phyloP scores from a whole-genome alignment of 805 yeast genomes.

The Vanderwaltozyma verrucispora region DNA sequence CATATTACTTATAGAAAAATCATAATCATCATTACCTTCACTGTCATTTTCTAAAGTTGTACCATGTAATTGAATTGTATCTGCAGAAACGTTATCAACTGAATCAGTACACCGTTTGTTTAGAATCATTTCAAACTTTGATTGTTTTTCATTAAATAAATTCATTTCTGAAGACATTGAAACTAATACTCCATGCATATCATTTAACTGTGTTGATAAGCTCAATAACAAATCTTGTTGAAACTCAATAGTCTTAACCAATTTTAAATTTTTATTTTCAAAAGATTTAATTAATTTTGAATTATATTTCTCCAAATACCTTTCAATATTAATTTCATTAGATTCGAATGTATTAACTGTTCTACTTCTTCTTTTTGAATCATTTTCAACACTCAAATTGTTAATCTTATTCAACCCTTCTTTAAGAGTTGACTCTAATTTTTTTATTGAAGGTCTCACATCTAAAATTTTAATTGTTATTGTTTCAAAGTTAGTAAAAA shows the following conservation, averaged over 20 bases:
- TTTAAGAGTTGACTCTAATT: not conserved
- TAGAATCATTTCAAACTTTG: slow-evolving; percentile 6
- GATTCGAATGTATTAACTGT: not conserved
- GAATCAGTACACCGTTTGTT: not conserved
- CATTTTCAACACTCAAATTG: no score
- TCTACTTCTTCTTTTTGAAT: not conserved
- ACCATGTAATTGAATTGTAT: slow-evolving; percentile 4
- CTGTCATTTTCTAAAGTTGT: slow-evolving; percentile 7
- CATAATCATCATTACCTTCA: not conserved
- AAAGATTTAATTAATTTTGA: not conserved
- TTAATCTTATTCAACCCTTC: not conserved
- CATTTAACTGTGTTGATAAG: slow-evolving; percentile 12
- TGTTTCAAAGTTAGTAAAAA: no score
- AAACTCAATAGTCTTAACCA: not conserved
- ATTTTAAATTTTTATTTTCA: not conserved
- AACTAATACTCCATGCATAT: slow-evolving; percentile 10
- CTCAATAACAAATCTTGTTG: not conserved
- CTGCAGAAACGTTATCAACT: not conserved
- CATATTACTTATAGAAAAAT: not conserved
- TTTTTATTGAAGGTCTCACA: not conserved
- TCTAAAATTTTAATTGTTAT: not conserved
- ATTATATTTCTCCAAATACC: not conserved
- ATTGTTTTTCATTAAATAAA: slow-evolving; percentile 9
- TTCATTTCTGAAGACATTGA: slow-evolving; percentile 15
- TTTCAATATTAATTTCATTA: not conserved